A percentile compares a stretch with the other conserved stretches of the same genome.
Conservation (phyloP, 768 basidiomycete species). For the Kwoniella dendrophila region DNA sequence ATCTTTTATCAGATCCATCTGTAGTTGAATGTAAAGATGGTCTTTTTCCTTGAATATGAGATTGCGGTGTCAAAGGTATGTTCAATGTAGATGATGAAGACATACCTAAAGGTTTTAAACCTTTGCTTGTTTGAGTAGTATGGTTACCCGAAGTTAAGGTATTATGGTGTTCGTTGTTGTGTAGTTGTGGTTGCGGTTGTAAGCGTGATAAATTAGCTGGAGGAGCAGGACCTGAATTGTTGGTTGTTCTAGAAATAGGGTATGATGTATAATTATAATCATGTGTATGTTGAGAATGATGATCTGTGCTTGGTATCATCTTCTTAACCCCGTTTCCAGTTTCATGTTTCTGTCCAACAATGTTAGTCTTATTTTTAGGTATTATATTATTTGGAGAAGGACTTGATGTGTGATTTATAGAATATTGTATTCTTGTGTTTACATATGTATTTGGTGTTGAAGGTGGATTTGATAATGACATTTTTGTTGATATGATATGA, state of each 20-base stretch:
- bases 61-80: constrained; percentile 3
- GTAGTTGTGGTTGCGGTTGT: too few relatives aligned
- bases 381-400: background rate
- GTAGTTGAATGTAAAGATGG: too few relatives aligned
- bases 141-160: constrained; percentile 2
- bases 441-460: background rate
- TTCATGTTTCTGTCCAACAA: background rate
- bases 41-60: background rate
- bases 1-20: too few relatives aligned
- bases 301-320: constrained; percentile 1
- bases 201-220: constrained; percentile 10
- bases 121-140: constrained; percentile 6
- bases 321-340: background rate
- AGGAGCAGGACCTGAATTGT: background rate
- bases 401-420: background rate
- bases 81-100: constrained; percentile 3
- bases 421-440: background rate
- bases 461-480: background rate
- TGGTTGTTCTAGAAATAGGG: background rate
- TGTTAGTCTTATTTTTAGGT: background rate
- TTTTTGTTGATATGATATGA: background rate
- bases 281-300: background rate
- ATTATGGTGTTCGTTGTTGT: background rate
- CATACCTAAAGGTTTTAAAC: constrained; percentile 15
- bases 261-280: too few relatives aligned